Conservation (phyloP, 176 grass and related monocot genomes). For the Carex kokanica region DNA sequence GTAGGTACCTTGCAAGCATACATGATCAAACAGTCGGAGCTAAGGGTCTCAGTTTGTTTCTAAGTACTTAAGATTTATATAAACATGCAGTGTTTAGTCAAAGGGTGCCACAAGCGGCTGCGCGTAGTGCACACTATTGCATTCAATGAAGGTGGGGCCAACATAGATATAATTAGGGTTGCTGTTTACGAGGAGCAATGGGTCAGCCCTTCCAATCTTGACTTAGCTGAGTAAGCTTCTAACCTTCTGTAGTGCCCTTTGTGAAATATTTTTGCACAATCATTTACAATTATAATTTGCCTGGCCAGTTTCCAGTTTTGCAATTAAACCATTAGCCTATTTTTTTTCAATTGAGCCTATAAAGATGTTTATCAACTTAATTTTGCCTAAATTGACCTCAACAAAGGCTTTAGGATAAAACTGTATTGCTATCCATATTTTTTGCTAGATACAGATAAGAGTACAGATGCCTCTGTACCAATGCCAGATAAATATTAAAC, state of each 20-base stretch:
- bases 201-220: slow-evolving; percentile 60
- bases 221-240: slow-evolving; percentile 59
- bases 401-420: not conserved
- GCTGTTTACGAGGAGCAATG: slow-evolving; percentile 91
- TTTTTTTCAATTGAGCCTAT: not conserved
- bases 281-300: not conserved
- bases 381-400: not conserved
- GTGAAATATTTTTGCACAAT: not conserved
- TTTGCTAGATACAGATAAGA: not conserved
- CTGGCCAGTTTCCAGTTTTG: not conserved
- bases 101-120: slow-evolving; percentile 94
- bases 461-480: not conserved
- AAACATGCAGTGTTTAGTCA: slow-evolving; percentile 68
- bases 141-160: slow-evolving; percentile 76
- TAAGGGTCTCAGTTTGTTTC: slow-evolving; percentile 2
- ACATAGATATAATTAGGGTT: slow-evolving; percentile 86
- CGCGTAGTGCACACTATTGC: slow-evolving; percentile 92
- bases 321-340: not conserved
- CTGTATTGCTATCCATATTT: not conserved
- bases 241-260: not conserved
- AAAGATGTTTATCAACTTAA: not conserved
- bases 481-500: not conserved
- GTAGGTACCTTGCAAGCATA: slow-evolving; percentile 43
- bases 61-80: not conserved
- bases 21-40: slow-evolving; percentile 8